These are phyloP conservation scores for Pseudozyma hubeiensis DNA, from an alignment of 1,284 basidiomycete genomes.

Conservation along the genomic window DNA sequence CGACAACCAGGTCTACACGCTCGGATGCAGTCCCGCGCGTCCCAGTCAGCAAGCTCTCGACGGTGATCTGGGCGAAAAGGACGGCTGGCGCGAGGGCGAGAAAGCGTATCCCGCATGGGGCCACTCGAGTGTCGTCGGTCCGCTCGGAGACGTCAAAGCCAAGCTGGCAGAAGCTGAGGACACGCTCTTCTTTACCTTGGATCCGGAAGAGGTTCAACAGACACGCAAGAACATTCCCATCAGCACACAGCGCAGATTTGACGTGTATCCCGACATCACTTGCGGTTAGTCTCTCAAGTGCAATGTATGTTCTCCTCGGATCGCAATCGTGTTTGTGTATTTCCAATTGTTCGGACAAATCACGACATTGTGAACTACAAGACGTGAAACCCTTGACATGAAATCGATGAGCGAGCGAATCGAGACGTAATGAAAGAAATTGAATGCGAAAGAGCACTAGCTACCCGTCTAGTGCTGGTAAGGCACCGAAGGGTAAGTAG, in stretches of 20 bases:
- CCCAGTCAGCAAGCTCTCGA: slow-evolving; percentile 74
- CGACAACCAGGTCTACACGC: slow-evolving; percentile 94
- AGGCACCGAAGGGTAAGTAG: slow-evolving; percentile 21
- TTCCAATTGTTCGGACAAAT: too few relatives aligned
- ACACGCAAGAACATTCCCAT: slow-evolving; percentile 59
- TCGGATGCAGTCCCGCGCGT: slow-evolving; percentile 95
- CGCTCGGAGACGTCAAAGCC: slow-evolving; percentile 79
- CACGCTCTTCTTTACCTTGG: slow-evolving; percentile 73
- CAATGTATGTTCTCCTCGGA: too few relatives aligned
- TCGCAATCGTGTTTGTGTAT: too few relatives aligned
- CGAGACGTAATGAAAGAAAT: too few relatives aligned
- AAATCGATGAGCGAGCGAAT: too few relatives aligned
- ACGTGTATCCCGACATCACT: slow-evolving; percentile 60
- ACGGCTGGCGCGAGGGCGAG: slow-evolving; percentile 46
- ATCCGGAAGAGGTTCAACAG: slow-evolving; percentile 55
- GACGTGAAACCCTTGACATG: not conserved
- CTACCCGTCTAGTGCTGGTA: slow-evolving; percentile 18
- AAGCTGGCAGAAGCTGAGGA: slow-evolving; percentile 84
- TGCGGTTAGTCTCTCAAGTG: slow-evolving; percentile 16
- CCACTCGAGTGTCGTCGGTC: slow-evolving; percentile 62
- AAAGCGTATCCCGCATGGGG: slow-evolving; percentile 67
- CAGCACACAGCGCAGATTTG: slow-evolving; percentile 59
- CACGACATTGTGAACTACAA: not conserved
- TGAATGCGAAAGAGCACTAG: too few relatives aligned
- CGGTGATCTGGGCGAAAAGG: slow-evolving; percentile 20